These are phyloP conservation scores for Phytophthora melonis DNA, from an alignment of 352 stramenopile genomes.

Conservation along the genomic window DNA sequence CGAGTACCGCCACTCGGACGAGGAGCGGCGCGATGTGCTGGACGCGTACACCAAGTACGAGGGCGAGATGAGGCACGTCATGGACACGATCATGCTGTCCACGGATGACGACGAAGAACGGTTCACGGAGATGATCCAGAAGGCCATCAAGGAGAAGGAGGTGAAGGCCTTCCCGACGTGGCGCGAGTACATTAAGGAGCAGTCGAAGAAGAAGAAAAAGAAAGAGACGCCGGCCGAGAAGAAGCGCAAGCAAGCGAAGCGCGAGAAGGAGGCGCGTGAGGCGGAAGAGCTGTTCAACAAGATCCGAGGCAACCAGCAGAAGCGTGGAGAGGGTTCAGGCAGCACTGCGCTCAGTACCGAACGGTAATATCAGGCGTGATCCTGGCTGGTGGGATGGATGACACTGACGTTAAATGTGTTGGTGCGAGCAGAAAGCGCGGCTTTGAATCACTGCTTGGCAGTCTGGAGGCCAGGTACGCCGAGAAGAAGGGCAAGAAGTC, in stretches of 20 bases:
- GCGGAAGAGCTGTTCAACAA: constrained; percentile 69
- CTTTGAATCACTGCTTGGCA: constrained; percentile 68
- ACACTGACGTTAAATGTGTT: constrained; percentile 13
- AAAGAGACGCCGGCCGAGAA: constrained; percentile 40
- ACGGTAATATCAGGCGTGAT: constrained; percentile 34
- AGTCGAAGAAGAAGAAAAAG: constrained; percentile 50
- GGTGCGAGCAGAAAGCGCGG: constrained; percentile 52
- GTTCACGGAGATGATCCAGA: constrained; percentile 74
- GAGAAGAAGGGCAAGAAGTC: constrained; percentile 59
- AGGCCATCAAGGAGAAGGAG: constrained; percentile 59
- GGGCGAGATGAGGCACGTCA: constrained; percentile 80
- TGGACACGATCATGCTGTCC: constrained; percentile 91
- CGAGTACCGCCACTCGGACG: constrained; percentile 86
- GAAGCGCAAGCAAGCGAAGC: constrained; percentile 62
- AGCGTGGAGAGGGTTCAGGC: constrained; percentile 39
- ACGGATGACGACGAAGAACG: constrained; percentile 82
- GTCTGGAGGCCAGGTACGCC: constrained; percentile 72
- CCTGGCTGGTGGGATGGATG: background rate
- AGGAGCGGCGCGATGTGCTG: constrained; percentile 86
- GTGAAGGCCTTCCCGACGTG: constrained; percentile 53
- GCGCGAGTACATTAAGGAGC: constrained; percentile 56
- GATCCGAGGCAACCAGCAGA: constrained; percentile 66
- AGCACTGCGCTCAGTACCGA: constrained; percentile 51
- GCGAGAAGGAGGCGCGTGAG: constrained; percentile 65
- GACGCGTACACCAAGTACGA: constrained; percentile 79